These are phyloP conservation scores for Eleusine indica DNA, from an alignment of 176 grass and related monocot species.

Conservation along the genomic window DNA sequence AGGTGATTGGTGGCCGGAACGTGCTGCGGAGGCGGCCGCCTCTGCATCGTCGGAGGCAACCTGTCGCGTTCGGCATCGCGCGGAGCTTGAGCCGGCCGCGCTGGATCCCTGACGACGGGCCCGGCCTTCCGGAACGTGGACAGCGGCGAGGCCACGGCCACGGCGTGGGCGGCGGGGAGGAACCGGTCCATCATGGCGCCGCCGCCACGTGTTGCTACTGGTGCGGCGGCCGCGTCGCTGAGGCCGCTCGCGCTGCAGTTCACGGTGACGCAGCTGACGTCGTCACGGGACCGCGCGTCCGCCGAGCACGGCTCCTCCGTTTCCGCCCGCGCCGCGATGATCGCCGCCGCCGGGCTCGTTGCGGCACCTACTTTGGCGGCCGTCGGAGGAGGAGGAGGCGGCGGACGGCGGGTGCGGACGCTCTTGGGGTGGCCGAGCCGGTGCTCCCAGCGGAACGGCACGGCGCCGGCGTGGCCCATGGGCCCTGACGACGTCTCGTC, in stretches of 20 bases:
- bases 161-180: conserved; percentile 72
- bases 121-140: conserved; percentile 59
- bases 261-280: conserved; percentile 66
- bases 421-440: conserved; percentile 77
- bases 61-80: background rate
- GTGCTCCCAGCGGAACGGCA: conserved; percentile 68
- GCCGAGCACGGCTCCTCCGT: conserved; percentile 47
- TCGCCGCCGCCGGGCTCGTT: background rate
- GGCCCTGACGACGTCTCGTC: background rate
- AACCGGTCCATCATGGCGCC: conserved; percentile 87
- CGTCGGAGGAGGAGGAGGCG: conserved; percentile 35
- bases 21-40: conserved; percentile 25
- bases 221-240: conserved; percentile 32
- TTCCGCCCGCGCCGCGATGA: background rate
- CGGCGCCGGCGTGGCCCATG: conserved; percentile 10
- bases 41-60: background rate
- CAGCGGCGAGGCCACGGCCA: conserved; percentile 59
- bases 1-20: conserved; percentile 23
- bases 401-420: conserved; percentile 59
- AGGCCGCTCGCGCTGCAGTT: conserved; percentile 78
- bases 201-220: conserved; percentile 20
- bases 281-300: conserved; percentile 68
- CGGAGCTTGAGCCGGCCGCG: background rate
- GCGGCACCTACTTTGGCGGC: background rate
- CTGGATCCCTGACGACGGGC: background rate